Evolutionary conservation across 306 rosid species (phyloP), one percentile per base, ranked within the genome.

Genomic region (Corylus avellana): DNA sequence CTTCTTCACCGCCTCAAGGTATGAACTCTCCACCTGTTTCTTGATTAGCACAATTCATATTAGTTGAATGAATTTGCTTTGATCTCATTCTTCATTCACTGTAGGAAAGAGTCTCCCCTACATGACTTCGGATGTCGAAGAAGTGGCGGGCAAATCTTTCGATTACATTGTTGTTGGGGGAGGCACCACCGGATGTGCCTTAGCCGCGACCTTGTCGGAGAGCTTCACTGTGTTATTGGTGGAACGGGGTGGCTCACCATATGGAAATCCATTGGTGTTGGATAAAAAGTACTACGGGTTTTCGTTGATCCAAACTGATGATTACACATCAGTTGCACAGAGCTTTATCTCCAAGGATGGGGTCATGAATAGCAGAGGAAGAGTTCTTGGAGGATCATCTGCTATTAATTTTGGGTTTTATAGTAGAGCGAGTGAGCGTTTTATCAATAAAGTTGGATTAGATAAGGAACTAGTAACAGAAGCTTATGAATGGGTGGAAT

Each of bases 361-460:
- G 3, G 78, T 93, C 57, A 22, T 46, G 8, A 93, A 87, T 81
- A 86, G 77, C 7, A 78, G 96, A 85, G 96, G 97, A 75, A 86
- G 97, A 86, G 97, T 91, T 73, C 92, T 89, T 20, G 97, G 96
- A 4, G 96, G 96, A 10, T 91, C 91, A 74, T 91, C 94, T 6
- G 92, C 94, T 54, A 84, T 93, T 83, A 93, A 93, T 80, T 91
- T 91, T 0, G 94, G 94, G 0, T 82, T 93, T 67, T 93, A 91
- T 37, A 93, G 96, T 58, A 85, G 97, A 88, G 92, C 94, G 68
- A 91, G 96, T 79, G 83, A 85, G 55, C 85, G 80, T n/a, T 93
- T 77, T 87, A 85, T 85, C 2, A 3, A 71, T 12, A 87, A 85
- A 77, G 87, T 77, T 44, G 94, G 90, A 39, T 91, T 90, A 94